Conservation (phyloP, 805 yeast genomes). For the Saccharomycopsis olivae region DNA sequence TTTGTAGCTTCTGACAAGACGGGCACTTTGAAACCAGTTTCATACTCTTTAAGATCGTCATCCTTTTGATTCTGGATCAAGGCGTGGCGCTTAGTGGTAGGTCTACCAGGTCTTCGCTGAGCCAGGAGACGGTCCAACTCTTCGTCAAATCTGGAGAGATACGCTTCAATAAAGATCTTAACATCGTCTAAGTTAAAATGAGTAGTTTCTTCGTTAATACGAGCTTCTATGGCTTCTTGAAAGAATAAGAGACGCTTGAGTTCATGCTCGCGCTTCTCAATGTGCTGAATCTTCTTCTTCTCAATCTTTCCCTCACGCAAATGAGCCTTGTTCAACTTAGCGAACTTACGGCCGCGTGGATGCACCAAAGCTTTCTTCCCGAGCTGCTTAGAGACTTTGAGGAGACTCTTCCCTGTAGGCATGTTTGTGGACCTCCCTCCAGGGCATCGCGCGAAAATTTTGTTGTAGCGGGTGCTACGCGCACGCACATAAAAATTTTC, state of each 20-base stretch:
- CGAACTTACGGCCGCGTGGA: conserved; percentile 83
- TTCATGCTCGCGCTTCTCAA: conserved; percentile 51
- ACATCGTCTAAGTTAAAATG: conserved; percentile 48
- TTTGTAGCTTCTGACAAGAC: conserved; percentile 53
- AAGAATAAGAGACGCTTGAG: conserved; percentile 47
- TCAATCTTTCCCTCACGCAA: conserved; percentile 66
- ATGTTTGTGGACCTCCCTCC: too few species aligned
- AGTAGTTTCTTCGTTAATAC: conserved; percentile 29
- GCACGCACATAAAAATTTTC: too few species aligned
- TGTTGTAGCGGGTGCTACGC: too few species aligned
- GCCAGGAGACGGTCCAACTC: conserved; percentile 54
- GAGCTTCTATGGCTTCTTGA: conserved; percentile 40
- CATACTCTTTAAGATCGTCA: conserved; percentile 50
- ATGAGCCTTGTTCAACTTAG: conserved; percentile 77
- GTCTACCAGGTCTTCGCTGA: conserved; percentile 80
- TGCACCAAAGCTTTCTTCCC: conserved; percentile 54
- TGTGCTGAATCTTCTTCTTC: conserved; percentile 43
- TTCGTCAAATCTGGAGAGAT: conserved; percentile 58
- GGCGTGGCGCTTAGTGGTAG: conserved; percentile 63
- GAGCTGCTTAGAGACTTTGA: conserved; percentile 53
- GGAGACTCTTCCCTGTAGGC: conserved; percentile 61
- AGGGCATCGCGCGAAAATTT: too few species aligned
- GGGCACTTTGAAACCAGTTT: conserved; percentile 64
- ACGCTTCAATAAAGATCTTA: conserved; percentile 49
- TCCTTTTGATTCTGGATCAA: conserved; percentile 50